These are phyloP conservation scores for Lindgomyces ingoldianus DNA, from an alignment of 495 filamentous ascomycete genomes.

Conservation along the genomic window DNA sequence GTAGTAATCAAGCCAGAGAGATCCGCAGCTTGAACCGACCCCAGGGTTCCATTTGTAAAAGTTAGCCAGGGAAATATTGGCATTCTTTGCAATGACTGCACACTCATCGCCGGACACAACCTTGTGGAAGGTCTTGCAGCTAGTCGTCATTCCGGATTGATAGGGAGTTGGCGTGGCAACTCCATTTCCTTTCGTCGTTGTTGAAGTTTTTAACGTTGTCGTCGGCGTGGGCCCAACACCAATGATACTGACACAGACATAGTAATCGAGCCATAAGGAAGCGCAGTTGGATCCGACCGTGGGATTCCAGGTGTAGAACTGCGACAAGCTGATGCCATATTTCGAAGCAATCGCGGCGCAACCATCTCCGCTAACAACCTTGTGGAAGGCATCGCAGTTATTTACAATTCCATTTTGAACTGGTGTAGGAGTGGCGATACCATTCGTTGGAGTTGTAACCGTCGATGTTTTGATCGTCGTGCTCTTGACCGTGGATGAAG, in stretches of 20 bases:
- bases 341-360: too few species aligned
- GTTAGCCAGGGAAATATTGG: neutral
- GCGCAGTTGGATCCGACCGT: too few species aligned
- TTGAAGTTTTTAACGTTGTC: neutral
- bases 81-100: neutral
- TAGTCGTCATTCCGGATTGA: neutral
- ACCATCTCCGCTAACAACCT: too few species aligned
- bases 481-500: too few species aligned
- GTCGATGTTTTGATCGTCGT: too few species aligned
- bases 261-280: neutral
- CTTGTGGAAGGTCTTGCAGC: slow-evolving; percentile 4
- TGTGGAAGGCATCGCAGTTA: too few species aligned
- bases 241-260: neutral
- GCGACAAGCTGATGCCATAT: too few species aligned
- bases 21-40: neutral
- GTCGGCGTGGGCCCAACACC: neutral
- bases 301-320: too few species aligned
- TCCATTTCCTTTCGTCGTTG: neutral
- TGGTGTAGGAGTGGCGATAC: too few species aligned
- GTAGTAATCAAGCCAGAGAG: slow-evolving; percentile 1
- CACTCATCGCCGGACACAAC: neutral
- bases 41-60: slow-evolving; percentile 3
- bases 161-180: neutral
- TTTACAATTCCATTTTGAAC: too few species aligned
- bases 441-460: too few species aligned